These are phyloP conservation scores for Dactylellina haptotyla DNA, from an alignment of 2,329 filamentous ascomycete species.

Conservation along the genomic window DNA sequence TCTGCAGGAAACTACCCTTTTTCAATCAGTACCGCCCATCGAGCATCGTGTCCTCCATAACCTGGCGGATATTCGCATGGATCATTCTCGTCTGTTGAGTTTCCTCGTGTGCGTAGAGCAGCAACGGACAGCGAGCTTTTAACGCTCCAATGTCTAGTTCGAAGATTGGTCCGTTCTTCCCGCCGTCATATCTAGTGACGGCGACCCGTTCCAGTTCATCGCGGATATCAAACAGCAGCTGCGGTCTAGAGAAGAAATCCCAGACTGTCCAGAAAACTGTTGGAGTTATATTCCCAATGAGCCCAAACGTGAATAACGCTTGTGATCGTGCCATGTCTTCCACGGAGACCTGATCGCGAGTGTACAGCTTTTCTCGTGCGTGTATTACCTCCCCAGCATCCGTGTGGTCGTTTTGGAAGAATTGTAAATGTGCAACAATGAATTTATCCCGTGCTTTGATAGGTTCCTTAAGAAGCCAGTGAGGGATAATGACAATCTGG, in stretches of 20 bases:
- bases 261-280: conserved; percentile 65
- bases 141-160: conserved; percentile 60
- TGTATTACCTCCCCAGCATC: conserved; percentile 27
- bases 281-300: conserved; percentile 63
- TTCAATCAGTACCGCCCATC: conserved; percentile 61
- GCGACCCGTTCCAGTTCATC: conserved; percentile 60
- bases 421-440: neutral
- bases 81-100: conserved; percentile 59
- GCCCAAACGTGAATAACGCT: conserved; percentile 59
- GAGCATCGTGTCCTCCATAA: conserved; percentile 60
- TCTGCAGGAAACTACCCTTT: conserved; percentile 60
- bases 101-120: conserved; percentile 61
- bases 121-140: conserved; percentile 60
- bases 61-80: conserved; percentile 59
- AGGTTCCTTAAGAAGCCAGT: conserved; percentile 8
- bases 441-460: conserved; percentile 20
- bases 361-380: conserved; percentile 11
- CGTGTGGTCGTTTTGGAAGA: conserved; percentile 26
- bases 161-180: conserved; percentile 57
- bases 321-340: conserved; percentile 59
- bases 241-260: conserved; percentile 62
- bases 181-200: conserved; percentile 2
- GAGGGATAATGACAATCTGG: conserved; percentile 7
- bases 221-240: conserved; percentile 62
- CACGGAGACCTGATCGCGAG: conserved; percentile 23